A percentile compares a stretch with the other conserved stretches of the same genome.
phyloP scores from a whole-genome alignment of 176 grass and related monocot species.

The Ampelocalamus luodianensis region DNA sequence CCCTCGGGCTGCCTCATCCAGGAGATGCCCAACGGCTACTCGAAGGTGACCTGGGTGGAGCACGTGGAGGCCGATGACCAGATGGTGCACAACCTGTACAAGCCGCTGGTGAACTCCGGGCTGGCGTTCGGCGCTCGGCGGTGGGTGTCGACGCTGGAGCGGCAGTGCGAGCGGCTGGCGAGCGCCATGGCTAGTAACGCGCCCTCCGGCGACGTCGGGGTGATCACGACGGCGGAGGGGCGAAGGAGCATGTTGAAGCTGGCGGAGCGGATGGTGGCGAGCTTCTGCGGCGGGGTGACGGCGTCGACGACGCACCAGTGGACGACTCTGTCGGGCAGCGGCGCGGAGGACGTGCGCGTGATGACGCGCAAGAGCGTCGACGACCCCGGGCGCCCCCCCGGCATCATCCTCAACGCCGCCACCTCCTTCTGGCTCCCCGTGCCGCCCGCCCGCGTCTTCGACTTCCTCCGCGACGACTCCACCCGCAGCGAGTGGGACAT shows the following conservation, averaged over 20 bases:
- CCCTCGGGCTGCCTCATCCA: slow-evolving; percentile 86
- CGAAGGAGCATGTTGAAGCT: slow-evolving; percentile 78
- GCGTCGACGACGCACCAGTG: slow-evolving; percentile 79
- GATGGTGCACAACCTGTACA: slow-evolving; percentile 73
- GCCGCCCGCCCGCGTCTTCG: slow-evolving; percentile 56
- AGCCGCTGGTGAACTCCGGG: slow-evolving; percentile 71
- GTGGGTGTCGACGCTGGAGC: slow-evolving; percentile 68
- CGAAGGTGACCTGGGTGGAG: slow-evolving; percentile 91
- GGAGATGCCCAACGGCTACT: slow-evolving; percentile 85
- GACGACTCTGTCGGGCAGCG: slow-evolving; percentile 77
- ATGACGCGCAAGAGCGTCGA: slow-evolving; percentile 78
- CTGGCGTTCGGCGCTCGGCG: slow-evolving; percentile 76
- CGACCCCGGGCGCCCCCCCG: slow-evolving; percentile 74
- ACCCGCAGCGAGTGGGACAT: slow-evolving; percentile 90
- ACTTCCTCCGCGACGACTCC: slow-evolving; percentile 71
- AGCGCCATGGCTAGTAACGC: slow-evolving; percentile 56
- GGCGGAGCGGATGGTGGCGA: slow-evolving; percentile 77
- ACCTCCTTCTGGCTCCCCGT: slow-evolving; percentile 90
- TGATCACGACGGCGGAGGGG: slow-evolving; percentile 68
- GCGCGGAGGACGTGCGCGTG: slow-evolving; percentile 72
- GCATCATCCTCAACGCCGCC: slow-evolving; percentile 81
- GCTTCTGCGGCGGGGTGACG: slow-evolving; percentile 83
- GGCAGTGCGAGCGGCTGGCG: slow-evolving; percentile 80
- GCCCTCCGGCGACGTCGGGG: slow-evolving; percentile 42
- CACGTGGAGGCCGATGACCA: slow-evolving; percentile 76